phyloP scores from a whole-genome alignment of 768 basidiomycete species.

The Pisolithus marmoratus region DNA sequence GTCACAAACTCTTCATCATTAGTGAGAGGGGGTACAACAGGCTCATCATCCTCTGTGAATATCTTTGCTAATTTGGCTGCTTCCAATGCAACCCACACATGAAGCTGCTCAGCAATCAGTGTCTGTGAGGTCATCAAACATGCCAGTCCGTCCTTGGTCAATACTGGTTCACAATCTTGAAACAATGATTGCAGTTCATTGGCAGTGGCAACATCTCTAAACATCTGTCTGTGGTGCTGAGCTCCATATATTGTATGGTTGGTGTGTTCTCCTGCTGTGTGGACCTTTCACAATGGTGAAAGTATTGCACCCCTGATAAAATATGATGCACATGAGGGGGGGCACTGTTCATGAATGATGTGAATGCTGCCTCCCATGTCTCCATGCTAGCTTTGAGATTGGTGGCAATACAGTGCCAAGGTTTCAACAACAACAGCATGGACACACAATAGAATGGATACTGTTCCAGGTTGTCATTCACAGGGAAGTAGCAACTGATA shows the following conservation, averaged over 20 bases:
- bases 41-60: too few species aligned
- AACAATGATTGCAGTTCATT: too few species aligned
- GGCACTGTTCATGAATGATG: conserved; percentile 5
- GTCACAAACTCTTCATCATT: too few species aligned
- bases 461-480: conserved; percentile 15
- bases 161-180: too few species aligned
- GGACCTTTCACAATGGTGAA: conserved; percentile 17
- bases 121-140: too few species aligned
- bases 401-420: conserved; percentile 21
- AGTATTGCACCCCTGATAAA: conserved; percentile 29
- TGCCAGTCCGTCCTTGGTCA: too few species aligned
- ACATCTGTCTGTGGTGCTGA: too few species aligned
- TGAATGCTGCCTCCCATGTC: conserved; percentile 21
- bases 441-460: conserved; percentile 29
- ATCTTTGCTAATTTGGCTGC: too few species aligned
- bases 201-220: background rate
- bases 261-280: background rate
- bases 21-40: too few species aligned
- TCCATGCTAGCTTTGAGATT: conserved; percentile 20
- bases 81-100: too few species aligned
- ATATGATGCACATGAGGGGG: conserved; percentile 2
- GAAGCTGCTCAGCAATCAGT: too few species aligned
- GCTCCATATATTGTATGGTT: too few species aligned
- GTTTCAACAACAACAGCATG: conserved; percentile 32
- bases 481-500: conserved; percentile 32